Percentiles rank a stretch among this genome's conserved stretches.
These are phyloP conservation scores for Boletales sp. DNA, from an alignment of 768 basidiomycete species.

Conservation along the genomic window DNA sequence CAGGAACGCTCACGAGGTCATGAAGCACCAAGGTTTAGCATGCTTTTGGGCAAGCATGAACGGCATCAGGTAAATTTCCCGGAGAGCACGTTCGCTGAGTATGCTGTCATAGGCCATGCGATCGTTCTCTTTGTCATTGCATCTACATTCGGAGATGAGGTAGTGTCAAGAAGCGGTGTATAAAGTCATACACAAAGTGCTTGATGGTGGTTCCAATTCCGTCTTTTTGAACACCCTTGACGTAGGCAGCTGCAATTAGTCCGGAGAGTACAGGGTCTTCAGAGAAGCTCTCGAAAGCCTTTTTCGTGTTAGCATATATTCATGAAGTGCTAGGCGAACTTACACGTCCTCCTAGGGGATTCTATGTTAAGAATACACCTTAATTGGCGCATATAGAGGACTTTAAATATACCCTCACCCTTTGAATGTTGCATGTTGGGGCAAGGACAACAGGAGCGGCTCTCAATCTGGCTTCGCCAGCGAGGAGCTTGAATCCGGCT, in stretches of 20 bases:
- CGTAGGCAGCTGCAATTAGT: conserved; percentile 63
- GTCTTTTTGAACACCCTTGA: conserved; percentile 73
- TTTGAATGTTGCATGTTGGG: conserved; percentile 83
- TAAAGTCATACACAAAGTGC: conserved; percentile 63
- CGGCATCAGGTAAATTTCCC: conserved; percentile 62
- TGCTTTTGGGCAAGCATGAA: conserved; percentile 55
- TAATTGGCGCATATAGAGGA: not conserved
- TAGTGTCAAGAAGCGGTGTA: not conserved
- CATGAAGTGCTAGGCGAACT: conserved; percentile 7
- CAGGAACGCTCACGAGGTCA: conserved; percentile 55
- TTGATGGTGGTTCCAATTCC: conserved; percentile 79
- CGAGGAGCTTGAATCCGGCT: conserved; percentile 62
- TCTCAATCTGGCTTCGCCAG: conserved; percentile 66
- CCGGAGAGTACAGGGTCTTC: conserved; percentile 78
- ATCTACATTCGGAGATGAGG: conserved; percentile 32
- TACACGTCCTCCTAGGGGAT: conserved; percentile 68
- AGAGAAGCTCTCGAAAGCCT: conserved; percentile 78
- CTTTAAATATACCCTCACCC: conserved; percentile 39
- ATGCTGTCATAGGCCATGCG: conserved; percentile 57
- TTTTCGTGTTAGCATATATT: conserved; percentile 8
- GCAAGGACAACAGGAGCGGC: conserved; percentile 69
- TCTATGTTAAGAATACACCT: conserved; percentile 34
- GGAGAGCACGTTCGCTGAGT: conserved; percentile 46
- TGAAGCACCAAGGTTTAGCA: conserved; percentile 50
- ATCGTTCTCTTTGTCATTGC: conserved; percentile 82